Evolutionary conservation across 2,329 filamentous ascomycete genomes (phyloP), one percentile per base, ranked within the genome.

Genomic region (Colletotrichum somersetense): DNA sequence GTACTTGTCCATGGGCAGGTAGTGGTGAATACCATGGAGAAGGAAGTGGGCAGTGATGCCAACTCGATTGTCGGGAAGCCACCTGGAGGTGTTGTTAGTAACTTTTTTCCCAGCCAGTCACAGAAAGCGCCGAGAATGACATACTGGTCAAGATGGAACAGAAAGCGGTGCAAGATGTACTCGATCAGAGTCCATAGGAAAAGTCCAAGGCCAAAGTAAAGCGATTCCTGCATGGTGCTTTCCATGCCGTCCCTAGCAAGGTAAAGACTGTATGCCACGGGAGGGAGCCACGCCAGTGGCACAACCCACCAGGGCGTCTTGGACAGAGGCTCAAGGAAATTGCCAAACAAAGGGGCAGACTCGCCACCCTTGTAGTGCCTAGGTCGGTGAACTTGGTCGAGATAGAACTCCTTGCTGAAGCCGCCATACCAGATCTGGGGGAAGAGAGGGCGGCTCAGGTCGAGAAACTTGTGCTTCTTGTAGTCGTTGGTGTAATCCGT

Each of bases 1-100:
- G 78, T 97, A 96, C 79, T 92, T 96, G 85, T 99, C 96, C 96
- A 99, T 98, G n/a, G 96, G 96, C 5, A 99, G 89, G 83, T 98
- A 99, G 83, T 99, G 96, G 80, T 99, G 96, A 74, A 99, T 94
- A 74, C 96, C 96, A 78, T 99, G 96, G 35, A 99, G 92, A 52
- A 98, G 84, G 84, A 99, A 99, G 81, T 99, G 96, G 26, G 92
- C 77, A 0, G 94, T 97, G 71, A 99, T 86, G 75, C 89, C 92
- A n/a, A 93, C 91, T 67, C 94, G 89, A 81, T 98, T 97, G 80
- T 99, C 94, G 0, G 96, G 96, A 14, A 99, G 91, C 79, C 91
- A 94, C 59, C 94, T 97, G 74, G 30, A 46, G 23, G 56, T 23
- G 14, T n/a, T 30, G 74, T 84, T 74, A 85, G 81, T 71, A n/a